A percentile compares a stretch with the other conserved stretches of the same genome.
These are phyloP conservation scores for Lodderomyces pseudojiufengensis DNA, from an alignment of 1,139 yeast genomes.

Conservation along the genomic window DNA sequence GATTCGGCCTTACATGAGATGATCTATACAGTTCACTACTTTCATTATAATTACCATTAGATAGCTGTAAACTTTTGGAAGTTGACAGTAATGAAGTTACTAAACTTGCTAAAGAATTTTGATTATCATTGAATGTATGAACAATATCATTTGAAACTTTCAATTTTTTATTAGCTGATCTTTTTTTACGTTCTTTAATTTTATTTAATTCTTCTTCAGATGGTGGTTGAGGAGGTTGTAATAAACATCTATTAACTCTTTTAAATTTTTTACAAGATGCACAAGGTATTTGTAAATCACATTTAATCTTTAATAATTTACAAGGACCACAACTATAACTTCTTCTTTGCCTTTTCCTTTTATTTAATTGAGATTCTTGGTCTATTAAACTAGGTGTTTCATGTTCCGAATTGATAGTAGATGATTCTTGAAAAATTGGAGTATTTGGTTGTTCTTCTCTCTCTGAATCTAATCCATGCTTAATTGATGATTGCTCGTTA, in stretches of 20 bases:
- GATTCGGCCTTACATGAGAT: constrained; percentile 1
- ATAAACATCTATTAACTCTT: constrained; percentile 35
- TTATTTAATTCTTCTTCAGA: constrained; percentile 24
- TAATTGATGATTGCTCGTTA: no score
- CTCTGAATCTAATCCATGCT: no score
- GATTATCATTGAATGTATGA: constrained; percentile 10
- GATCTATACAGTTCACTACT: not conserved
- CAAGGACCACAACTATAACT: constrained; percentile 60
- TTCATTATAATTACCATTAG: not conserved
- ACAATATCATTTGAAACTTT: constrained; percentile 11
- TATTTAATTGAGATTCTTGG: constrained; percentile 1
- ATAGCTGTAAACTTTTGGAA: constrained; percentile 5
- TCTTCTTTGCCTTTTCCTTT: constrained; percentile 36
- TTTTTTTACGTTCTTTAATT: constrained; percentile 22
- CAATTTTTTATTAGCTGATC: constrained; percentile 16
- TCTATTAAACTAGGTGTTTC: no score
- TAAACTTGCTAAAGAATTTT: constrained; percentile 12
- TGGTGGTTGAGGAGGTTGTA: constrained; percentile 48
- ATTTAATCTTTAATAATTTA: constrained; percentile 48
- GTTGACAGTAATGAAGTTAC: constrained; percentile 9
- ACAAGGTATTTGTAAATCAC: constrained; percentile 51
- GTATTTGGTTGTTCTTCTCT: no score
- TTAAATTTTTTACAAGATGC: constrained; percentile 44
- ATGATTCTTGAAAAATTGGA: no score
- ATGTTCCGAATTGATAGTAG: no score